Evolutionary conservation across 2,329 filamentous ascomycete species (phyloP).

Genomic region (Sclerotinia borealis): DNA sequence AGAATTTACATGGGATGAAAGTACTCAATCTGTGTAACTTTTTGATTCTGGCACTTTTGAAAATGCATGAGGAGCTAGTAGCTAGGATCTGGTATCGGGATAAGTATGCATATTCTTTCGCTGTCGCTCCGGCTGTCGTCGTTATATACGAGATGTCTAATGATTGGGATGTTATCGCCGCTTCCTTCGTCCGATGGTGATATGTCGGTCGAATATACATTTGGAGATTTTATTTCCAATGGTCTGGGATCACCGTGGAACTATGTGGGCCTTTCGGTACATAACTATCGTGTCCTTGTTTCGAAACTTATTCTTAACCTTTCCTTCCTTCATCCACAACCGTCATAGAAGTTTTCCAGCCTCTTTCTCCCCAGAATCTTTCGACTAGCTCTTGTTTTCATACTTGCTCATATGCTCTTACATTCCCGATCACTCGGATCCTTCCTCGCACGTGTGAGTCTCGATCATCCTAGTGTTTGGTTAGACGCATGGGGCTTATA

Average conservation of each 20-base stretch:
- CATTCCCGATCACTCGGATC: background rate
- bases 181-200: background rate
- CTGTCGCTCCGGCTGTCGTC: background rate
- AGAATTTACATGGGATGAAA: background rate
- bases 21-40: background rate
- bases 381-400: background rate
- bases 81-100: background rate
- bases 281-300: background rate
- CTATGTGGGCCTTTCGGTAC: background rate
- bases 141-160: background rate
- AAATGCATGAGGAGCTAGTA: background rate
- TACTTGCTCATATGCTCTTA: background rate
- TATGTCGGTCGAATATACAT: too few relatives aligned
- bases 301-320: background rate
- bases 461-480: background rate
- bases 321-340: too few relatives aligned
- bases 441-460: background rate
- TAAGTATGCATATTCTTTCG: background rate
- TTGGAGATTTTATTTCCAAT: background rate
- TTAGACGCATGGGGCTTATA: background rate
- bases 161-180: background rate
- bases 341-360: too few relatives aligned
- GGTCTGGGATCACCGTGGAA: too few relatives aligned
- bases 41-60: background rate
- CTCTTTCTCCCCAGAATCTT: too few relatives aligned